Evolutionary conservation across 768 basidiomycete genomes (phyloP).

Genomic region (Clitopilus hobsonii): DNA sequence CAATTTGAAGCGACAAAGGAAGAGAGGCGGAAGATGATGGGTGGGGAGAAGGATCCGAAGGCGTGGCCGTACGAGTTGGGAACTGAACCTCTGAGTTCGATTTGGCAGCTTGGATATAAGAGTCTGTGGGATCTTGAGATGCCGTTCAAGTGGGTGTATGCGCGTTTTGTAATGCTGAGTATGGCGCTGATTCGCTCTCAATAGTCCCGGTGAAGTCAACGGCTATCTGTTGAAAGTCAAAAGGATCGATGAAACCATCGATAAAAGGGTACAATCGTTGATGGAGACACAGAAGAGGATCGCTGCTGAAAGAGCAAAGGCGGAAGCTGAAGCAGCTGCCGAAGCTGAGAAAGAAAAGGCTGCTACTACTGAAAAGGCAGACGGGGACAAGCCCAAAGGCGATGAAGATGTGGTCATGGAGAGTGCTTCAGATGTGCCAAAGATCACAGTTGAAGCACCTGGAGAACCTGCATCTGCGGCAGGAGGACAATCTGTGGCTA

Average conservation of each 20-base stretch:
- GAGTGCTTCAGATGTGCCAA: neutral
- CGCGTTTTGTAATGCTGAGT: conserved; percentile 1
- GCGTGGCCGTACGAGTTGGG: conserved; percentile 67
- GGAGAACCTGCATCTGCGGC: conserved; percentile 6
- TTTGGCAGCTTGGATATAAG: conserved; percentile 80
- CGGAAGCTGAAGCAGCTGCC: conserved; percentile 22
- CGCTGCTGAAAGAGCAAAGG: conserved; percentile 21
- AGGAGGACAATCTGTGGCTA: conserved; percentile 10
- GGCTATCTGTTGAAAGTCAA: conserved; percentile 67
- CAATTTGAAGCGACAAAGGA: conserved; percentile 59
- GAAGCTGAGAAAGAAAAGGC: conserved; percentile 13
- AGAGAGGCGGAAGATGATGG: conserved; percentile 47
- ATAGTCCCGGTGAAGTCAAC: conserved; percentile 67
- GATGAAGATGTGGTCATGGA: too few species aligned
- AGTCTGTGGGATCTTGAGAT: conserved; percentile 57
- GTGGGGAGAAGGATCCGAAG: conserved; percentile 40
- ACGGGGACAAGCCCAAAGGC: too few species aligned
- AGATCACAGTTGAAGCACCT: neutral
- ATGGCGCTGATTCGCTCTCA: conserved; percentile 4
- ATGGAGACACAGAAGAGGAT: conserved; percentile 32
- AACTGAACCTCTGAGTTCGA: conserved; percentile 68
- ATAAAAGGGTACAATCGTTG: too few species aligned
- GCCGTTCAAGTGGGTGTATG: conserved; percentile 54
- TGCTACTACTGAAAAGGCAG: conserved; percentile 8
- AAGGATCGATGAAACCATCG: conserved; percentile 54